phyloP scores from a whole-genome alignment of 2,329 filamentous ascomycete species.

The Mollisia scopiformis region DNA sequence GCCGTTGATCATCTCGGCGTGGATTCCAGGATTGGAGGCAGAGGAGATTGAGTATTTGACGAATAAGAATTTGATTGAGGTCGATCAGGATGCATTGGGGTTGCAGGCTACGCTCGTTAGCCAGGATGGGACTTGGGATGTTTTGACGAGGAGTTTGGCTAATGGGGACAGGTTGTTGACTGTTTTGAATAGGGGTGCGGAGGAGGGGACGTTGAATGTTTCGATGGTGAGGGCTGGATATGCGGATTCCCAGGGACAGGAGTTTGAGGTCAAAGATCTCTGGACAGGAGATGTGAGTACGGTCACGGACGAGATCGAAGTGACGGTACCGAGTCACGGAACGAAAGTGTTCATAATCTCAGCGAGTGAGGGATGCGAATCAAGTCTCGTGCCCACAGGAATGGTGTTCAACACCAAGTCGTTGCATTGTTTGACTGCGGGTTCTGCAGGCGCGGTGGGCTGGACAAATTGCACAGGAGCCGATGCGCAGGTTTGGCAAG shows the following conservation, averaged over 20 bases:
- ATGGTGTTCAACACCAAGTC: constrained; percentile 53
- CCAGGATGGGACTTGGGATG: constrained; percentile 46
- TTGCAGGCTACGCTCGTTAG: constrained; percentile 47
- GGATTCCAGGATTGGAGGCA: constrained; percentile 38
- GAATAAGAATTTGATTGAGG: constrained; percentile 36
- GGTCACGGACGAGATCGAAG: constrained; percentile 34
- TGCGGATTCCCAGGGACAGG: constrained; percentile 18
- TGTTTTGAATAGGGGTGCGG: constrained; percentile 46
- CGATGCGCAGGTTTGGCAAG: constrained; percentile 47
- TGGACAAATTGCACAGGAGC: constrained; percentile 43
- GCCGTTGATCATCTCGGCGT: constrained; percentile 34
- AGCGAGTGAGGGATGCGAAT: constrained; percentile 25
- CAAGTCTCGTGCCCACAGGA: constrained; percentile 43
- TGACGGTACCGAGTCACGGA: constrained; percentile 42
- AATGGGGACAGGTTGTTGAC: constrained; percentile 51
- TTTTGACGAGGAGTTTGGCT: constrained; percentile 48
- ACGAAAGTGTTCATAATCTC: constrained; percentile 45
- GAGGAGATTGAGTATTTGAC: constrained; percentile 41
- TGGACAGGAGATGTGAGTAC: constrained; percentile 45
- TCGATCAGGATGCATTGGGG: constrained; percentile 34
- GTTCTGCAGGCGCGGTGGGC: constrained; percentile 23
- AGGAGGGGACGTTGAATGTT: constrained; percentile 37
- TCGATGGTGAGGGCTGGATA: constrained; percentile 32
- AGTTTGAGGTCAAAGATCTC: constrained; percentile 42
- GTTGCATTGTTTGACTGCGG: constrained; percentile 43